Conservation (phyloP, 2,329 filamentous ascomycete species). For the Aspergillus sclerotialis region DNA sequence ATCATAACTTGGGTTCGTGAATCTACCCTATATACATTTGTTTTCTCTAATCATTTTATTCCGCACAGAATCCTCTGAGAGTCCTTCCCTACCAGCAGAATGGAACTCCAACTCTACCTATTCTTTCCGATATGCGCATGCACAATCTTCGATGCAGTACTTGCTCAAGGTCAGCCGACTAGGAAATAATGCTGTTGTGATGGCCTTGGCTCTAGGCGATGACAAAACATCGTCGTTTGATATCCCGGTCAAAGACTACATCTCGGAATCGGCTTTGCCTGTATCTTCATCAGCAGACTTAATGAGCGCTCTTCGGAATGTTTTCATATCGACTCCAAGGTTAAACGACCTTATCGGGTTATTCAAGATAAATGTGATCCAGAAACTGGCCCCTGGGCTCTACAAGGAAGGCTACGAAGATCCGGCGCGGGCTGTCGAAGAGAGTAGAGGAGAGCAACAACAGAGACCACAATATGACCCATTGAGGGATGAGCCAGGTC, state of each 20-base stretch:
- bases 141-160: constrained; percentile 77
- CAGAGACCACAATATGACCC: constrained; percentile 39
- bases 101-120: constrained; percentile 74
- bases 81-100: constrained; percentile 54
- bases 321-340: constrained; percentile 68
- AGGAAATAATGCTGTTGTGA: constrained; percentile 75
- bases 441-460: constrained; percentile 39
- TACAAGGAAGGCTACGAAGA: constrained; percentile 75
- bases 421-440: constrained; percentile 22
- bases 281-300: constrained; percentile 32
- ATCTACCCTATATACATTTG: background rate
- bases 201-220: constrained; percentile 70
- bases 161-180: constrained; percentile 75
- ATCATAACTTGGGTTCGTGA: constrained; percentile 59
- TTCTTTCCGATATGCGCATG: constrained; percentile 79
- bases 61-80: constrained; percentile 21
- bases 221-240: constrained; percentile 78
- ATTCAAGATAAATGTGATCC: constrained; percentile 73
- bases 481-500: constrained; percentile 46
- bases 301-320: constrained; percentile 38
- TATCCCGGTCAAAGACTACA: constrained; percentile 64
- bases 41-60: background rate
- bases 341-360: constrained; percentile 63
- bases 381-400: constrained; percentile 71
- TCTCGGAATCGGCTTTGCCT: constrained; percentile 57